Evolutionary conservation across 768 basidiomycete species (phyloP).

Genomic region (Phlebiopsis flavidoalba): DNA sequence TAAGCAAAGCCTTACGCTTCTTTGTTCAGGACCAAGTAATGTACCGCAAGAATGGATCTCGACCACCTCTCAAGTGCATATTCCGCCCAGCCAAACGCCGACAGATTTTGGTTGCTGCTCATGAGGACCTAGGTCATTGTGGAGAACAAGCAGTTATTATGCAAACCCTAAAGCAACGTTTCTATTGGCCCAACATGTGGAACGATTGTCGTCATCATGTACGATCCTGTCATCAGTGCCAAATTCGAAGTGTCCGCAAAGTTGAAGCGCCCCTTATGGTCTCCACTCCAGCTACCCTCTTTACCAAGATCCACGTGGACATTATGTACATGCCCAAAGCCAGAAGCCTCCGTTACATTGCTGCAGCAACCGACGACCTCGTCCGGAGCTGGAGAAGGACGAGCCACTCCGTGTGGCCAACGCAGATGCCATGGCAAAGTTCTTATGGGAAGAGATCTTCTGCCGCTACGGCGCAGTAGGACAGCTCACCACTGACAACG

Average conservation of each 20-base stretch:
- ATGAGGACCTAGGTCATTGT: slow-evolving; percentile 17
- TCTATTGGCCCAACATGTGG: slow-evolving; percentile 15
- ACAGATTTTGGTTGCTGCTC: slow-evolving; percentile 13
- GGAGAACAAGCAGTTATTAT: slow-evolving; percentile 11
- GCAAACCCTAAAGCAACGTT: slow-evolving; percentile 6
- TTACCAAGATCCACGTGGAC: slow-evolving; percentile 13
- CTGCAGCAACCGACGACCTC: slow-evolving; percentile 27
- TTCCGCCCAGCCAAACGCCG: background rate
- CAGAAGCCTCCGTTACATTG: slow-evolving; percentile 17
- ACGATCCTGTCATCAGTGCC: slow-evolving; percentile 15
- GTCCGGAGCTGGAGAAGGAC: slow-evolving; percentile 24
- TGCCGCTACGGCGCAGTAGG: slow-evolving; percentile 26
- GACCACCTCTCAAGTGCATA: slow-evolving; percentile 5
- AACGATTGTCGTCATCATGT: slow-evolving; percentile 14
- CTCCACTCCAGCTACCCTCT: slow-evolving; percentile 11
- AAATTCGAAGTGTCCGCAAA: slow-evolving; percentile 13
- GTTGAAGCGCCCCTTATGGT: slow-evolving; percentile 13
- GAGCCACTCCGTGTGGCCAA: slow-evolving; percentile 16
- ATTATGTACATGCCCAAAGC: slow-evolving; percentile 15
- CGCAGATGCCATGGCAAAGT: slow-evolving; percentile 18
- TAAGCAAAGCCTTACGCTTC: slow-evolving; percentile 9
- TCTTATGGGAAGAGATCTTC: slow-evolving; percentile 29
- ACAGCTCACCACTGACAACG: slow-evolving; percentile 27
- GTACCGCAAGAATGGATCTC: background rate
- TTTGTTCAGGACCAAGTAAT: slow-evolving; percentile 10